These are phyloP conservation scores for Nadsonia starkeyi-henricii DNA, from an alignment of 1,139 yeast genomes.

Conservation along the genomic window DNA sequence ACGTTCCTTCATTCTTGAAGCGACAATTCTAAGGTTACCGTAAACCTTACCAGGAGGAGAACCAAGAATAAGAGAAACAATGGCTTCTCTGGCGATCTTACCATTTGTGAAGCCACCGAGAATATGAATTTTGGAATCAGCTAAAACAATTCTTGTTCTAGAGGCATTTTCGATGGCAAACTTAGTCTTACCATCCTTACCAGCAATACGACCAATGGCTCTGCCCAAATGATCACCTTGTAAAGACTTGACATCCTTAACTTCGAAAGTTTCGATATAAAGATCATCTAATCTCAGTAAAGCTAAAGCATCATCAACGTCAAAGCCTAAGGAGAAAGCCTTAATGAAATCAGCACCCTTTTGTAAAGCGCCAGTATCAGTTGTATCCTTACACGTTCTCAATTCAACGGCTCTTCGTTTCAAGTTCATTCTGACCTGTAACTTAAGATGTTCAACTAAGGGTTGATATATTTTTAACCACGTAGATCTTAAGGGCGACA, in stretches of 20 bases:
- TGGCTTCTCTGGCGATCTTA: slow-evolving; percentile 94
- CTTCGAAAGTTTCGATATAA: slow-evolving; percentile 91
- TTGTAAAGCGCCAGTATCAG: slow-evolving; percentile 88
- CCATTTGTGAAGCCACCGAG: slow-evolving; percentile 95
- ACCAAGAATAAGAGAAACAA: slow-evolving; percentile 87
- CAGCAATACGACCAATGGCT: slow-evolving; percentile 99
- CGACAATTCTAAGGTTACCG: slow-evolving; percentile 92
- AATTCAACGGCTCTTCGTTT: slow-evolving; percentile 68
- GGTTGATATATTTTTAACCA: slow-evolving; percentile 93
- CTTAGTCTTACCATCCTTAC: slow-evolving; percentile 97
- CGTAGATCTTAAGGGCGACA: slow-evolving; percentile 76
- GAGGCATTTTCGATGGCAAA: slow-evolving; percentile 98
- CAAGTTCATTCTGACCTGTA: slow-evolving; percentile 90
- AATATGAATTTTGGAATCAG: slow-evolving; percentile 91
- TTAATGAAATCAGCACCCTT: slow-evolving; percentile 94
- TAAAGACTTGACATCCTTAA: slow-evolving; percentile 90
- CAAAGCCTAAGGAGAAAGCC: slow-evolving; percentile 92
- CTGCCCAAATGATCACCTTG: slow-evolving; percentile 93
- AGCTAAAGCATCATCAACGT: slow-evolving; percentile 93
- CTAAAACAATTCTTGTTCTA: slow-evolving; percentile 91
- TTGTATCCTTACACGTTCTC: slow-evolving; percentile 68
- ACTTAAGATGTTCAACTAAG: slow-evolving; percentile 79
- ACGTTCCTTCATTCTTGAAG: slow-evolving; percentile 93
- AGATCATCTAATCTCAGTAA: slow-evolving; percentile 85
- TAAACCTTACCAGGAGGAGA: slow-evolving; percentile 98